Evolutionary conservation across 1,139 yeast genomes (phyloP).

Genomic region (Debaryomyces subglobosus): DNA sequence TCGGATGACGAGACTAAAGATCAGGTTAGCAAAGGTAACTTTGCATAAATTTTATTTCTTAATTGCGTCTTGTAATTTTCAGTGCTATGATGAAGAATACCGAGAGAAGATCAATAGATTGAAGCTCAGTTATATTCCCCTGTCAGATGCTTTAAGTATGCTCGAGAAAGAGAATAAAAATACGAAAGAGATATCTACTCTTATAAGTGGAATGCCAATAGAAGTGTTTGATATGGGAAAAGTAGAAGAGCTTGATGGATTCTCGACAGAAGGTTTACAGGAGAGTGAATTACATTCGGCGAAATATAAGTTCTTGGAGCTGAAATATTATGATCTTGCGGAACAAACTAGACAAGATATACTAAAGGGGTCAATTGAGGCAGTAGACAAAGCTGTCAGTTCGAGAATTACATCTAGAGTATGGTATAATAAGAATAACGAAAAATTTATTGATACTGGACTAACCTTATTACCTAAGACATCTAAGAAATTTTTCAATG

Average conservation of each 20-base stretch:
- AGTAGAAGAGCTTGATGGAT: conserved; percentile 13
- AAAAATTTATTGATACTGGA: conserved; percentile 34
- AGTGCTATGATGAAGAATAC: conserved; percentile 53
- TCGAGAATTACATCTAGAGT: conserved; percentile 32
- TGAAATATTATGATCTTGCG: conserved; percentile 60
- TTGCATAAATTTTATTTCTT: conserved; percentile 79
- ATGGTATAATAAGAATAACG: conserved; percentile 15
- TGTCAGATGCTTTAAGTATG: conserved; percentile 5
- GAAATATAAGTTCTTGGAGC: conserved; percentile 26
- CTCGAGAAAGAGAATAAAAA: conserved; percentile 13
- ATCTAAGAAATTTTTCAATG: conserved; percentile 36
- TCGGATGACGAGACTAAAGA: conserved; percentile 25
- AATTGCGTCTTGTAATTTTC: conserved; percentile 80
- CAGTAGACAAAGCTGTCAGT: conserved; percentile 31
- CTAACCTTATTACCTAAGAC: conserved; percentile 34
- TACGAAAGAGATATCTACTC: conserved; percentile 29
- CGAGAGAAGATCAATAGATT: conserved; percentile 24
- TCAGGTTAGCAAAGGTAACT: conserved; percentile 58
- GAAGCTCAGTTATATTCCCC: conserved; percentile 9
- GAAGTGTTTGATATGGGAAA: conserved; percentile 15
- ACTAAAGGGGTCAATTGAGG: conserved; percentile 47
- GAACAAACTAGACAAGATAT: conserved; percentile 60
- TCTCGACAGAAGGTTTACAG: conserved; percentile 8
- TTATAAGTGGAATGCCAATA: conserved; percentile 23
- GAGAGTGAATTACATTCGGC: conserved; percentile 9